phyloP scores from a whole-genome alignment of 2,329 filamentous ascomycete genomes.

The Simplicillium sp. region DNA sequence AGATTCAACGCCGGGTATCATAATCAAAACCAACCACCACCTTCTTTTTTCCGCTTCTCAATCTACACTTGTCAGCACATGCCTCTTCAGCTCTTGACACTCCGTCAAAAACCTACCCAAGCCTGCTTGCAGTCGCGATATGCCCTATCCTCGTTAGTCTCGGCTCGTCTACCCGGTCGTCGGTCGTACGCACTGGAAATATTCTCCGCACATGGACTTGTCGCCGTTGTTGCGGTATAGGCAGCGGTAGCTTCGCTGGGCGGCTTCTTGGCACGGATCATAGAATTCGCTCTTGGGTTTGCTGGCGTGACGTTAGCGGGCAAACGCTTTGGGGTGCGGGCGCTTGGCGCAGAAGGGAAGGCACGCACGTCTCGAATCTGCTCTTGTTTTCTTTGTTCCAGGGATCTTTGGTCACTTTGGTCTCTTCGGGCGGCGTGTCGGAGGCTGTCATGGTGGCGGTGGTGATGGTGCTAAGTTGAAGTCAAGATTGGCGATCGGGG shows the following conservation, averaged over 20 bases:
- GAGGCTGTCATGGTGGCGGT: constrained; percentile 8
- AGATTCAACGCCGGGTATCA: too few relatives aligned
- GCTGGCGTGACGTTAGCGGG: constrained; percentile 33
- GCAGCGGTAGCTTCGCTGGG: constrained; percentile 75
- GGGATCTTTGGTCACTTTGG: constrained; percentile 21
- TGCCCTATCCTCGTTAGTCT: constrained; percentile 46
- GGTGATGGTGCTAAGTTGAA: constrained; percentile 1
- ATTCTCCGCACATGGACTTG: constrained; percentile 82
- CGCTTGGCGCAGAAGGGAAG: neutral
- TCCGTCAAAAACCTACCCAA: constrained; percentile 54
- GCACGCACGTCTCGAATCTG: constrained; percentile 54
- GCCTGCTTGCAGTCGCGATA: constrained; percentile 92
- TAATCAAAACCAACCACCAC: constrained; percentile 14
- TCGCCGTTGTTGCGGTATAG: constrained; percentile 83
- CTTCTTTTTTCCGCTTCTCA: constrained; percentile 22
- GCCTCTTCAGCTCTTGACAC: neutral
- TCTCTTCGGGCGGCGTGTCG: constrained; percentile 4
- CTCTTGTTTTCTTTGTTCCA: constrained; percentile 51
- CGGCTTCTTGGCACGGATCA: constrained; percentile 92
- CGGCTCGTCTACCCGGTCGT: neutral
- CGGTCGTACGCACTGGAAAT: constrained; percentile 68
- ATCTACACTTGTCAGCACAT: constrained; percentile 14
- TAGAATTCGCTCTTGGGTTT: constrained; percentile 85
- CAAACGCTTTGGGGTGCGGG: too few relatives aligned
- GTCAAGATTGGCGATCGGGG: neutral